Percentiles rank a stretch among this genome's conserved stretches.
Evolutionary conservation across 2,329 filamentous ascomycete species (phyloP).

Genomic region (Penicillium corylophilum): DNA sequence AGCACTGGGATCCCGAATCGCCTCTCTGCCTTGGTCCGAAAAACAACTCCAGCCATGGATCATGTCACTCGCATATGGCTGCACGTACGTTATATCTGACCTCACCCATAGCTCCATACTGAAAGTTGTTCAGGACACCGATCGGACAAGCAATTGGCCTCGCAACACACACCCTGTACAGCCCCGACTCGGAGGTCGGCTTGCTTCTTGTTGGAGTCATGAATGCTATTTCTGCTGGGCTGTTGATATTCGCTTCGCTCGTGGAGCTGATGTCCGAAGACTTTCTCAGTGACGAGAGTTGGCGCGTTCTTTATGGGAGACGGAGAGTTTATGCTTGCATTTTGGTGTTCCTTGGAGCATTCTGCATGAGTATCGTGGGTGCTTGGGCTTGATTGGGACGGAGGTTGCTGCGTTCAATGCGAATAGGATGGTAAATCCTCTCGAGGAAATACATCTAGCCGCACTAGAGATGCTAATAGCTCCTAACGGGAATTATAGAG

Average conservation of each 20-base stretch:
- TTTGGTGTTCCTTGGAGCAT: slow-evolving; percentile 63
- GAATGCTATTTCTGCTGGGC: slow-evolving; percentile 77
- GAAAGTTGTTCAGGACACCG: slow-evolving; percentile 59
- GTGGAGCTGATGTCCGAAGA: slow-evolving; percentile 78
- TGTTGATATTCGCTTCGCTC: slow-evolving; percentile 73
- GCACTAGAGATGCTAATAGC: too few species aligned
- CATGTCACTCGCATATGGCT: slow-evolving; percentile 74
- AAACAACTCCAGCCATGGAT: slow-evolving; percentile 54
- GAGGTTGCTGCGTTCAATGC: too few species aligned
- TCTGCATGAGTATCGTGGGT: slow-evolving; percentile 69
- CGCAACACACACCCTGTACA: slow-evolving; percentile 71
- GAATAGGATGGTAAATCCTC: background rate
- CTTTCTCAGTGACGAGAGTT: slow-evolving; percentile 73
- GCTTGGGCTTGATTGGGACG: slow-evolving; percentile 71
- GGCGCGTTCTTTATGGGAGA: slow-evolving; percentile 62
- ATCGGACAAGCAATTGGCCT: slow-evolving; percentile 76
- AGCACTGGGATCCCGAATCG: slow-evolving; percentile 35
- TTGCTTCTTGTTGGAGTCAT: slow-evolving; percentile 76
- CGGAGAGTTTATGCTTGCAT: slow-evolving; percentile 63
- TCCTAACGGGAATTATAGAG: too few species aligned
- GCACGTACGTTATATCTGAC: slow-evolving; percentile 36
- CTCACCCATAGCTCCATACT: background rate
- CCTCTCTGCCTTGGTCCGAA: slow-evolving; percentile 30
- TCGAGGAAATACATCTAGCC: too few species aligned
- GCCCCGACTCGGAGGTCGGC: slow-evolving; percentile 69